Base-by-base conservation (phyloP, 352 stramenopile species). In the Globisporangium alternatum region DNA sequence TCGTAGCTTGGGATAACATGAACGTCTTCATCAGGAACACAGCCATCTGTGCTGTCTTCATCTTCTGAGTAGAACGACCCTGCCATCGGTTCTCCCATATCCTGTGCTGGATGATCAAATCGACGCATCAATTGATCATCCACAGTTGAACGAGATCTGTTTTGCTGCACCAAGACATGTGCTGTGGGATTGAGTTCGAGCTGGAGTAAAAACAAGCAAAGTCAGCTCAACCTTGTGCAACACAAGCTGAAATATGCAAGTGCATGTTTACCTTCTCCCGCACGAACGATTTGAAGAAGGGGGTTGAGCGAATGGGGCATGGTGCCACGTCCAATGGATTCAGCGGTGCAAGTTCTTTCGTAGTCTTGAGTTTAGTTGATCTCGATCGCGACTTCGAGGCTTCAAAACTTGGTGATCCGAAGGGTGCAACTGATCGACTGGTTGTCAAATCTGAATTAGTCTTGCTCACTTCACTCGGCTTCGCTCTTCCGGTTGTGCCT, bases 201-300 rank as follows among this genome's bases (percentile, higher is more conserved):
- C 31, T 58, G 12, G 8, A 58, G n/a, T 21, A 19, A 52, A n/a
- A 28, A 9, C 9, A 57, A 17, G 37, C 15, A 22, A n/a, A 44
- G 17, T 30, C 6, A 57, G 25, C 13, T 56, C 21, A 31, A 10
- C 9, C 5, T 35, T 48, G 2, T 19, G 2, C 13, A 13, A 49
- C 30, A 39, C 10, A 19, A 35, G 25, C n/a, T 62, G 19, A 28
- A 45, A n/a, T 43, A 31, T 10, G 5, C 2, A 17, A 17, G 19
- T 31, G n/a, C 17, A 17, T n/a, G 5, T 33, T 31, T 47, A 70
- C 65, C 51, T 70, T 68, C 44, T 70, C 45, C 15, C 45, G 58
- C 60, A 70, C 10, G 51, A 68, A 68, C 47, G 60, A 53, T 22
- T 60, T 30, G 45, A 68, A 70, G 25, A 68, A 70, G 13, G 65